Percentiles rank a stretch among this genome's conserved stretches.
phyloP scores from a whole-genome alignment of 2,329 filamentous ascomycete genomes.

The Lecanosticta acicola region DNA sequence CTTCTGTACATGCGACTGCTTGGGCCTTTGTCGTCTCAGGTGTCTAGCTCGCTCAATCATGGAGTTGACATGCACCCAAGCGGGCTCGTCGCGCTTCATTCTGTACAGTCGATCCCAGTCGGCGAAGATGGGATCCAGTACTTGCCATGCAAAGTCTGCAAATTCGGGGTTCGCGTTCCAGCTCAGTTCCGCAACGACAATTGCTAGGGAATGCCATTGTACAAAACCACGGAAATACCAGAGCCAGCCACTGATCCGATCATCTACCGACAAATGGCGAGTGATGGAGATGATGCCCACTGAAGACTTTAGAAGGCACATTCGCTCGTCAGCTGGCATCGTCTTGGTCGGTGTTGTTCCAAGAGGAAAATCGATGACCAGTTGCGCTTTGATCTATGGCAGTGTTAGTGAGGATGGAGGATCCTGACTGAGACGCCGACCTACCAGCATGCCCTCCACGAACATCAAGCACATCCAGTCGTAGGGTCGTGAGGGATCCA shows the following conservation, averaged over 20 bases:
- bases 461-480: slow-evolving; percentile 25
- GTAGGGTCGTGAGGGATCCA: slow-evolving; percentile 23
- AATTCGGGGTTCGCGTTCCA: slow-evolving; percentile 22
- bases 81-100: slow-evolving; percentile 20
- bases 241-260: slow-evolving; percentile 14
- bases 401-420: neutral
- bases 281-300: slow-evolving; percentile 24
- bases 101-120: slow-evolving; percentile 25
- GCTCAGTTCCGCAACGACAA: slow-evolving; percentile 26
- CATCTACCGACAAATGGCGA: slow-evolving; percentile 17
- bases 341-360: slow-evolving; percentile 18
- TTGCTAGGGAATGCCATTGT: slow-evolving; percentile 28
- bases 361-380: slow-evolving; percentile 25
- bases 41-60: slow-evolving; percentile 23
- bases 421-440: neutral
- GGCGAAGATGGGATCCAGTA: slow-evolving; percentile 23
- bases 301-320: slow-evolving; percentile 19
- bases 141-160: slow-evolving; percentile 23
- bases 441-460: slow-evolving; percentile 21
- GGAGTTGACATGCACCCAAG: slow-evolving; percentile 28
- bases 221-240: slow-evolving; percentile 28
- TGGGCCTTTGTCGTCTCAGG: slow-evolving; percentile 8
- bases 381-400: slow-evolving; percentile 20
- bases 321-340: slow-evolving; percentile 19
- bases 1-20: neutral